Evolutionary conservation across 1,284 basidiomycete genomes (phyloP), one percentile per base, ranked within the genome.

Genomic region (Irpex sp.): DNA sequence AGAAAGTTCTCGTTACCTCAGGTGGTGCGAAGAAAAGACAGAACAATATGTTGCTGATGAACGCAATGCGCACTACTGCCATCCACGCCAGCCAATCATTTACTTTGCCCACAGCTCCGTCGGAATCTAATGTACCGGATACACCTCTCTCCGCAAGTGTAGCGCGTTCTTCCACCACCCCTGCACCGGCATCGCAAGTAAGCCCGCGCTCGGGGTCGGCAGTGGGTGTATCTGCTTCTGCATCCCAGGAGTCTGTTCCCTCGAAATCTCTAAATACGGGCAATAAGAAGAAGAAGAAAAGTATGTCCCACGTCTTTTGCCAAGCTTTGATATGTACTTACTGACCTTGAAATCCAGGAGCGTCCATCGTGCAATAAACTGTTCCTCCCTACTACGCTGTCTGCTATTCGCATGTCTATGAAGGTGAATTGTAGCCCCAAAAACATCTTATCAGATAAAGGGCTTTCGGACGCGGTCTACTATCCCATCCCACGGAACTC

Each of bases 51-150:
- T 79, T 92, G 39, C 79, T 92, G 66, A 74, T 86, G 68, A 85
- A 88, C 66, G 90, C 90, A 15, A 92, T 92, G 89, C 82, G 80
- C 63, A 85, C 89, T 4, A 92, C 90, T 1, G 89, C 88, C 6
- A 76, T 81, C 50, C 89, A 92, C 69, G 82, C 89, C 47, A 85
- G 77, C 66, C 77, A 79, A 65, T 75, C 83, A 0, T 81, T 85
- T 66, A 67, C 69, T 19, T 58, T 74, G 43, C 74, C 72, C 54
- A 67, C 69, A 9, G 70, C 64, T 11, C 63, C 67, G 35, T 63
- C 76, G 8, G 81, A 81, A 56, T 73, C 67, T 60, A 66, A 71
- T 15, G 71, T 74, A 26, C 67, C 76, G 4, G 82, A 84, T 39
- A 76, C 80, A 31, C 76, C 79, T 59, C 71, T 76, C 17, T 68